Conservation (phyloP, 495 filamentous ascomycete species). For the Aeminium ludgeri region DNA sequence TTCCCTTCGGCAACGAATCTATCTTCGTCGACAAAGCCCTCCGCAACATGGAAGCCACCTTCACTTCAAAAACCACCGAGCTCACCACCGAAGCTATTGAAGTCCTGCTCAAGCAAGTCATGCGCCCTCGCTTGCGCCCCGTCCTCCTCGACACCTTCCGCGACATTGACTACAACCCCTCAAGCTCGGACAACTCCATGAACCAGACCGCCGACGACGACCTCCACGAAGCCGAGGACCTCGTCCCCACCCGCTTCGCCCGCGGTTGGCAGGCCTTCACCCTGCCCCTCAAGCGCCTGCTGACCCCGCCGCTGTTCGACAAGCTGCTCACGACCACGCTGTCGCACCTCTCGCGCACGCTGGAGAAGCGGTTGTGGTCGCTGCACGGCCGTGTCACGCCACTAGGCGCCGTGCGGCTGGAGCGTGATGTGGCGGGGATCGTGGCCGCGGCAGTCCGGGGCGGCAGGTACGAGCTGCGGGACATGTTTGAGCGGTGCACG, state of each 20-base stretch:
- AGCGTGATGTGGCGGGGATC: constrained; percentile 72
- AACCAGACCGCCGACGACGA: constrained; percentile 18
- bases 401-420: constrained; percentile 71
- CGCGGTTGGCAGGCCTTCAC: constrained; percentile 71
- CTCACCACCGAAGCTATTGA: constrained; percentile 65
- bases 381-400: constrained; percentile 67
- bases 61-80: constrained; percentile 60
- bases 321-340: constrained; percentile 56
- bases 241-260: constrained; percentile 60
- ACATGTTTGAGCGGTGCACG: constrained; percentile 58
- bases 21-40: constrained; percentile 48
- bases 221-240: constrained; percentile 30
- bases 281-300: constrained; percentile 64
- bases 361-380: constrained; percentile 84
- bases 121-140: constrained; percentile 72
- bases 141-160: constrained; percentile 78
- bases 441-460: constrained; percentile 59
- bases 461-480: constrained; percentile 60
- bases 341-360: constrained; percentile 50
- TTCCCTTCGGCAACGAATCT: constrained; percentile 63
- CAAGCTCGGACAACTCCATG: constrained; percentile 31
- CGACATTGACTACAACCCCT: constrained; percentile 62
- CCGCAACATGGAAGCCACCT: constrained; percentile 48
- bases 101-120: constrained; percentile 72
- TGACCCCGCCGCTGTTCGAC: constrained; percentile 55